Evolutionary conservation across 192 early-diverging fungal species (phyloP).

Genomic region (Helicostylum pulchrum): DNA sequence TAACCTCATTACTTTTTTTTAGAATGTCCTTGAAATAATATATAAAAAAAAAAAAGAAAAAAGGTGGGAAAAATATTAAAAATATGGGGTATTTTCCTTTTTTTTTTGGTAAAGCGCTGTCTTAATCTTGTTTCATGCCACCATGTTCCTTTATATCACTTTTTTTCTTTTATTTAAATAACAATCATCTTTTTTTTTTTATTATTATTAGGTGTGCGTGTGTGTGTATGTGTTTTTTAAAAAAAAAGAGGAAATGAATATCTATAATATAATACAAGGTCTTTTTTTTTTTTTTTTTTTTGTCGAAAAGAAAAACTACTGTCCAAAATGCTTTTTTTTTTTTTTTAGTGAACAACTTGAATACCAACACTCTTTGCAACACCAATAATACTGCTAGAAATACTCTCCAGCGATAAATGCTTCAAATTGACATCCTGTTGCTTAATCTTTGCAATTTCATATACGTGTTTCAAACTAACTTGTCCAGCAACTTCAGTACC

Average conservation of each 20-base stretch:
- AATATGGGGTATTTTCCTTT: background rate
- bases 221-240: background rate
- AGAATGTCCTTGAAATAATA: background rate
- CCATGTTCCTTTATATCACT: background rate
- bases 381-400: slow-evolving; percentile 73
- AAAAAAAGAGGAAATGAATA: background rate
- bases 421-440: slow-evolving; percentile 72
- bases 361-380: slow-evolving; percentile 82
- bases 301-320: slow-evolving; percentile 6
- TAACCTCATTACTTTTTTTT: background rate
- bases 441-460: slow-evolving; percentile 93
- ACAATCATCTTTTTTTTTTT: background rate
- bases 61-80: slow-evolving; percentile 7
- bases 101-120: background rate
- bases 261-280: background rate
- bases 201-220: background rate
- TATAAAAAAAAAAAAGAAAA: background rate
- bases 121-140: background rate
- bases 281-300: slow-evolving; percentile 1
- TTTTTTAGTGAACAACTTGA: slow-evolving; percentile 69
- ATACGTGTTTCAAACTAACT: slow-evolving; percentile 90
- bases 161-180: slow-evolving; percentile 4
- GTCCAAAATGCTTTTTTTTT: slow-evolving; percentile 2
- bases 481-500: slow-evolving; percentile 74
- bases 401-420: slow-evolving; percentile 63